Conservation (phyloP, 2,329 filamentous ascomycete genomes). For the Fusarium temperatum region DNA sequence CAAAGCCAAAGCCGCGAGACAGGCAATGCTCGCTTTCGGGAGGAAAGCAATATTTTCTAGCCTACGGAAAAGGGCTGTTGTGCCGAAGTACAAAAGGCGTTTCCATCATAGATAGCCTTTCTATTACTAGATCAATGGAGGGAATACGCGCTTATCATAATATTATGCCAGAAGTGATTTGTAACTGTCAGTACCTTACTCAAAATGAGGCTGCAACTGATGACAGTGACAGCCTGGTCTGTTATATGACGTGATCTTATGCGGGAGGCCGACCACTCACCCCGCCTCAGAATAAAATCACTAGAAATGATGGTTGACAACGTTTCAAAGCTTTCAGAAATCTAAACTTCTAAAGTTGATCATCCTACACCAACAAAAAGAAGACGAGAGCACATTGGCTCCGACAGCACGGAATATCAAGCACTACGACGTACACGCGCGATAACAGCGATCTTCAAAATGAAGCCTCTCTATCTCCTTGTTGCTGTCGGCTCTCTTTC, state of each 20-base stretch:
- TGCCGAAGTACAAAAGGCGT: too few relatives aligned
- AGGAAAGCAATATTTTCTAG: too few relatives aligned
- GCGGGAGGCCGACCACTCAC: background rate
- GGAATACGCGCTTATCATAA: too few relatives aligned
- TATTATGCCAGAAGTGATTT: too few relatives aligned
- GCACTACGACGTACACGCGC: background rate
- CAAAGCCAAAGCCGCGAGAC: too few relatives aligned
- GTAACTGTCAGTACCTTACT: too few relatives aligned
- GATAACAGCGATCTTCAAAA: background rate
- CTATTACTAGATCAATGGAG: too few relatives aligned
- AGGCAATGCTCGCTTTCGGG: too few relatives aligned
- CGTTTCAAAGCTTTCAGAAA: background rate
- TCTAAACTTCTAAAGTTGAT: rapidly evolving
- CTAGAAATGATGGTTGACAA: background rate
- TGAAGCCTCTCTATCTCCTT: background rate
- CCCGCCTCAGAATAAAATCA: background rate
- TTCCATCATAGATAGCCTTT: too few relatives aligned
- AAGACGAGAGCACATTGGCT: background rate
- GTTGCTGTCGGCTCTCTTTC: rapidly evolving
- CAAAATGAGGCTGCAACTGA: background rate
- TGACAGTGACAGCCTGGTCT: background rate
- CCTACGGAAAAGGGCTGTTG: too few relatives aligned
- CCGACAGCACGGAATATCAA: background rate
- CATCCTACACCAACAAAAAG: background rate
- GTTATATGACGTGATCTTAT: background rate